A percentile compares a stretch with the other conserved stretches of the same genome.
phyloP scores from a whole-genome alignment of 306 rosid species.

The Prunus campanulata region DNA sequence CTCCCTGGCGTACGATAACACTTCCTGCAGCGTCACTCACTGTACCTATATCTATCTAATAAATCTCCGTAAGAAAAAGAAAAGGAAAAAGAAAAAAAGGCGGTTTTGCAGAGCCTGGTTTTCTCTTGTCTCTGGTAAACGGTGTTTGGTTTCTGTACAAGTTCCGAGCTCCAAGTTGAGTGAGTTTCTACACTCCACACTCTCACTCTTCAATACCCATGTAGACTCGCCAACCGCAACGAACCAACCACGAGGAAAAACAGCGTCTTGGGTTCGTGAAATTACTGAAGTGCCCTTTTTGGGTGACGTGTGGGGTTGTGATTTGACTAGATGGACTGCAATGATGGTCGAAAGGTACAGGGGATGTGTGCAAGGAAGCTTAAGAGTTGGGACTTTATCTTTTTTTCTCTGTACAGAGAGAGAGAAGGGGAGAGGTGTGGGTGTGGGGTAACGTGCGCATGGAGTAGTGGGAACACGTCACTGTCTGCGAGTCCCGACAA shows the following conservation, averaged over 20 bases:
- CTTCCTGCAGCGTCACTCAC: background rate
- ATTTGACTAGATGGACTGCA: background rate
- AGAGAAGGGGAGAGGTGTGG: background rate
- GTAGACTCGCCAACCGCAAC: background rate
- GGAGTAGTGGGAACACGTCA: constrained; percentile 47
- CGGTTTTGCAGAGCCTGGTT: constrained; percentile 22
- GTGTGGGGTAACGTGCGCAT: constrained; percentile 48
- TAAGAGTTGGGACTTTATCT: constrained; percentile 4
- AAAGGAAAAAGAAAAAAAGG: background rate
- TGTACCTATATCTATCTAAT: background rate
- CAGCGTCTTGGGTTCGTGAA: background rate
- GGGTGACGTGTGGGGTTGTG: constrained; percentile 6
- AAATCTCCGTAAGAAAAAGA: background rate
- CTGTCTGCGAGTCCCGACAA: constrained; percentile 39
- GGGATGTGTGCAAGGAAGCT: background rate
- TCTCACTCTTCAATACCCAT: background rate
- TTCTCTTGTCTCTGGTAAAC: constrained; percentile 32
- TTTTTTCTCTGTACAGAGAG: background rate
- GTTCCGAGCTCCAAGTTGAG: constrained; percentile 38
- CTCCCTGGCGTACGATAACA: constrained; percentile 26
- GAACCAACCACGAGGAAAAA: background rate
- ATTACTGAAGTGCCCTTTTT: background rate
- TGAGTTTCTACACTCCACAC: constrained; percentile 1
- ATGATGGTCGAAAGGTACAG: background rate
- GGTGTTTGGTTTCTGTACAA: constrained; percentile 39